Evolutionary conservation across 2,329 filamentous ascomycete genomes (phyloP).

Genomic region (Nannizziopsis barbatae): DNA sequence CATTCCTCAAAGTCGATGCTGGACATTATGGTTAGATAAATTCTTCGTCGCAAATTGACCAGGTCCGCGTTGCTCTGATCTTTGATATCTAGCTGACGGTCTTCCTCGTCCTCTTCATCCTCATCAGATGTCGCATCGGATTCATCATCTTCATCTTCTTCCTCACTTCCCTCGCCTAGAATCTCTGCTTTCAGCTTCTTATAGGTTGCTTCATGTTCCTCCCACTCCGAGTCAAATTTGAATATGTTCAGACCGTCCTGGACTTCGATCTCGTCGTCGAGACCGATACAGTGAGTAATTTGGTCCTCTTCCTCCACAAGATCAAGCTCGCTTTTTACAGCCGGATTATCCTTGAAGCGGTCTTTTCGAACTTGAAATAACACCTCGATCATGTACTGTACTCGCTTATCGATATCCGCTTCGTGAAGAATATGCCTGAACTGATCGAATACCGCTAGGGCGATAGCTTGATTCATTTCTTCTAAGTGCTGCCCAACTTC

Average conservation of each 20-base stretch:
- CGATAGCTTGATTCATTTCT: conserved; percentile 84
- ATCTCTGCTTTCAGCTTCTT: conserved; percentile 87
- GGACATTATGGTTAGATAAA: conserved; percentile 96
- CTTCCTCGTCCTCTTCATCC: conserved; percentile 66
- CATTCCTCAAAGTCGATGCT: conserved; percentile 94
- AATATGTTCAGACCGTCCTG: conserved; percentile 90
- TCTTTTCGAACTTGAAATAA: conserved; percentile 94
- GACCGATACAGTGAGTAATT: conserved; percentile 73
- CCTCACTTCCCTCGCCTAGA: conserved; percentile 79
- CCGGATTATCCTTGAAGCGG: conserved; percentile 88
- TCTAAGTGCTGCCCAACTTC: conserved; percentile 91
- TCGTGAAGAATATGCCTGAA: conserved; percentile 93
- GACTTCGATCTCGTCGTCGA: conserved; percentile 74
- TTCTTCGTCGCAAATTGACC: conserved; percentile 82
- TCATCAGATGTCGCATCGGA: conserved; percentile 53
- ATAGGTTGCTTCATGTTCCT: conserved; percentile 83
- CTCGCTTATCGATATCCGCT: conserved; percentile 90
- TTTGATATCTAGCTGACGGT: conserved; percentile 86
- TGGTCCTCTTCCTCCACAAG: conserved; percentile 96
- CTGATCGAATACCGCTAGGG: conserved; percentile 85
- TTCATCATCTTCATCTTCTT: conserved; percentile 54
- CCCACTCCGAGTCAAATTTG: conserved; percentile 82
- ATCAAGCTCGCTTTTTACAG: conserved; percentile 84
- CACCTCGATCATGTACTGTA: conserved; percentile 99
- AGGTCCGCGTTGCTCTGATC: conserved; percentile 95